phyloP scores from a whole-genome alignment of 2,329 filamentous ascomycete species.

The Ciborinia camelliae region DNA sequence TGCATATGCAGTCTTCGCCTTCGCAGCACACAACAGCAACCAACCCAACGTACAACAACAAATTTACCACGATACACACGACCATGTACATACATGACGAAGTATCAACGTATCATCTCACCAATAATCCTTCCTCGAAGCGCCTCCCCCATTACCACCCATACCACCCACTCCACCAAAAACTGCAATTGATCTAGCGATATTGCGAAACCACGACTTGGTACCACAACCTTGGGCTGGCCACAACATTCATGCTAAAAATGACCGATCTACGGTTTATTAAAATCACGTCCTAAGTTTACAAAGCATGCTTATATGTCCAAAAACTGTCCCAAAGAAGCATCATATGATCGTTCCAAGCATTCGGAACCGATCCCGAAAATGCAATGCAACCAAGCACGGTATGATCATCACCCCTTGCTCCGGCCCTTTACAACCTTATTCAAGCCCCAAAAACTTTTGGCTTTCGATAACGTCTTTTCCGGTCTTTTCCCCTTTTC shows the following conservation, averaged over 20 bases:
- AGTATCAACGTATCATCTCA: background rate
- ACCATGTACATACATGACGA: background rate
- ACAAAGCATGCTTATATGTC: no score
- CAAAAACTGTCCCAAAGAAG: no score
- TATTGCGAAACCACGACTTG: no score
- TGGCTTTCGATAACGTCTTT: slow-evolving; percentile 17
- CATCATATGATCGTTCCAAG: slow-evolving; percentile 18
- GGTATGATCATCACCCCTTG: slow-evolving; percentile 7
- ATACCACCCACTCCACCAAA: background rate
- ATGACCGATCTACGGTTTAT: no score
- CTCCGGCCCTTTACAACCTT: slow-evolving; percentile 8
- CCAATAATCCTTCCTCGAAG: background rate
- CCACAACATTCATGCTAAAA: no score
- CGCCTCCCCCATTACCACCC: background rate
- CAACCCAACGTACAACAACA: background rate
- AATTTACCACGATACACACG: background rate
- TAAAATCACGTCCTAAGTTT: no score
- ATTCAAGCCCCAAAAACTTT: slow-evolving; percentile 18
- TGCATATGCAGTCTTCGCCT: slow-evolving; percentile 7
- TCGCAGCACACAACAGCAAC: background rate
- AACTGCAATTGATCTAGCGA: background rate
- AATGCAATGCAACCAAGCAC: slow-evolving; percentile 5
- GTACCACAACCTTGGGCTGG: no score
- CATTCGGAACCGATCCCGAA: slow-evolving; percentile 15
- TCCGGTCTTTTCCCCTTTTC: slow-evolving; percentile 14